A percentile compares a stretch with the other conserved stretches of the same genome.
These are phyloP conservation scores for Cymodocea nodosa DNA, from an alignment of 116 monocot genomes.

Conservation along the genomic window DNA sequence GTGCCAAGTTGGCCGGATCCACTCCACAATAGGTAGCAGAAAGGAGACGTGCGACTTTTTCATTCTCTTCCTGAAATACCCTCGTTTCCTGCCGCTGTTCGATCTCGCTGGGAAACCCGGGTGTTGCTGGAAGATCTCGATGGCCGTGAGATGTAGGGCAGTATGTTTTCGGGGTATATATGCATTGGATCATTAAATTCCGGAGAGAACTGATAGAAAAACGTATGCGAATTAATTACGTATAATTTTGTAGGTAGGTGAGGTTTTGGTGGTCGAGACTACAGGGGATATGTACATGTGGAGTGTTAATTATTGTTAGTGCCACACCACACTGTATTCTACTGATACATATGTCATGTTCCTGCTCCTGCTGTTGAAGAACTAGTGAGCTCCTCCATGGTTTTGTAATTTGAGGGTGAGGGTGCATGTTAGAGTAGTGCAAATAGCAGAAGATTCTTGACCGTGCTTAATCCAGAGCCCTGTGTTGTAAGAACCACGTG, in stretches of 20 bases:
- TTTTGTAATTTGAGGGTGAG: not conserved
- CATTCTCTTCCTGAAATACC: not conserved
- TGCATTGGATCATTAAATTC: too few species aligned
- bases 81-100: not conserved
- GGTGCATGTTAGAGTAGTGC: not conserved
- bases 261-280: not conserved
- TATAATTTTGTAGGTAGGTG: too few species aligned
- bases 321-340: not conserved
- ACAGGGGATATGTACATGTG: not conserved
- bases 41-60: not conserved
- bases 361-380: not conserved
- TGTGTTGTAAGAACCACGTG: not conserved
- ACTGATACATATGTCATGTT: not conserved
- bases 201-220: not conserved
- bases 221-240: too few species aligned
- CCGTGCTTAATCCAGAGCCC: conserved; percentile 5
- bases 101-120: not conserved
- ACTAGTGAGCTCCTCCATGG: not conserved
- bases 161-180: not conserved
- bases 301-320: not conserved
- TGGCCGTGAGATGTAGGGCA: not conserved
- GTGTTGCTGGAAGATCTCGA: not conserved
- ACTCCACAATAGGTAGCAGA: conserved; percentile 24
- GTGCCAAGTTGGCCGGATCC: conserved; percentile 30
- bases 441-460: conserved; percentile 6